These are phyloP conservation scores for Mortierella polycephala DNA, from an alignment of 371 early-diverging fungal species.

Conservation along the genomic window DNA sequence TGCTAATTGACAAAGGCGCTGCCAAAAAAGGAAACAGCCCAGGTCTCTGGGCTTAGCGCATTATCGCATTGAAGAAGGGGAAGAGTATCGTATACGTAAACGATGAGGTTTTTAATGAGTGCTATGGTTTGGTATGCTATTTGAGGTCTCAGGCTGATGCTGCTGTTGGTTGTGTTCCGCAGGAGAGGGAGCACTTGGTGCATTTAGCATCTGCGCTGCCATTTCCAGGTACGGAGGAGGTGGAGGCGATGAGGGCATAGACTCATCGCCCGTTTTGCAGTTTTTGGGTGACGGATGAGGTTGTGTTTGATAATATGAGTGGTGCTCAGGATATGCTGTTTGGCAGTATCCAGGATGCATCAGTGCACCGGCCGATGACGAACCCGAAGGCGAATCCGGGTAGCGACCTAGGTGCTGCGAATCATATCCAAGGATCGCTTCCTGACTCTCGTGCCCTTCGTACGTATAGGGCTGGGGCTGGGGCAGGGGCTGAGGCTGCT, in stretches of 20 bases:
- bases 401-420: neutral
- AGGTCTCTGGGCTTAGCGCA: too few relatives aligned
- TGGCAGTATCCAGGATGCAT: neutral
- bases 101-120: too few relatives aligned
- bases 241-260: neutral
- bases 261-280: slow-evolving; percentile 1
- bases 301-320: neutral
- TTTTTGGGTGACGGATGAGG: neutral
- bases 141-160: too few relatives aligned
- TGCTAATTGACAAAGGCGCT: too few relatives aligned
- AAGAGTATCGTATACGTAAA: too few relatives aligned
- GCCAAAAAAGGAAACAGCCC: too few relatives aligned
- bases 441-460: neutral
- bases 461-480: neutral
- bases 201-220: slow-evolving; percentile 4
- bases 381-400: slow-evolving; percentile 2
- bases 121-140: too few relatives aligned
- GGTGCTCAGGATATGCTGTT: neutral
- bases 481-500: neutral
- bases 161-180: neutral
- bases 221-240: slow-evolving; percentile 23
- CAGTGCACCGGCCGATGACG: neutral
- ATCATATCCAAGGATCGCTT: neutral
- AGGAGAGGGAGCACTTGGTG: slow-evolving; percentile 15
- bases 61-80: too few relatives aligned